These are phyloP conservation scores for Hypoxylon rubiginosum DNA, from an alignment of 2,329 filamentous ascomycete genomes.

Conservation along the genomic window DNA sequence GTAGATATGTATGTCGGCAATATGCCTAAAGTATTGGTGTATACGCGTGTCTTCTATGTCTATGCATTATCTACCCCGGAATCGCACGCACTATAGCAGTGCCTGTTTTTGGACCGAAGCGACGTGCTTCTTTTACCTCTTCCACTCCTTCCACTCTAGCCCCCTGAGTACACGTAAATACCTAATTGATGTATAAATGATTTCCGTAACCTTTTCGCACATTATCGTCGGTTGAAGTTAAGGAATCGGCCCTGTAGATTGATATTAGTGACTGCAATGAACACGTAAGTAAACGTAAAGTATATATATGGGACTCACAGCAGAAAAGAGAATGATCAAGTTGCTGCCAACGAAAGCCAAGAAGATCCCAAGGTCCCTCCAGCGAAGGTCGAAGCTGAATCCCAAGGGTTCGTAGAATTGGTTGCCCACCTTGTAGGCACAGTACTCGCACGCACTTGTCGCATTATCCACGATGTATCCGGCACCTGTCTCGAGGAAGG, in stretches of 20 bases:
- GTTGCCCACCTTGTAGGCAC: slow-evolving; percentile 83
- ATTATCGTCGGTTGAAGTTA: slow-evolving; percentile 66
- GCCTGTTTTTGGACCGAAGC: not conserved
- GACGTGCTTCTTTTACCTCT: not conserved
- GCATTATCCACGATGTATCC: slow-evolving; percentile 79
- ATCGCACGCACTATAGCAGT: not conserved
- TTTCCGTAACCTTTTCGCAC: slow-evolving; percentile 7
- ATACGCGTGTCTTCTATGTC: not conserved
- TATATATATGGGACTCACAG: slow-evolving; percentile 57
- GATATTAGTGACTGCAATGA: slow-evolving; percentile 33
- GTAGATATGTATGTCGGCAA: slow-evolving; percentile 2
- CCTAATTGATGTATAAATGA: slow-evolving; percentile 8
- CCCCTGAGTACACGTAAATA: not conserved
- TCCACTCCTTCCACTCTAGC: not conserved
- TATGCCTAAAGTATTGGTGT: not conserved
- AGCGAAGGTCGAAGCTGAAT: slow-evolving; percentile 76
- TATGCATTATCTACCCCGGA: not conserved
- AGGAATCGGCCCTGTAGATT: slow-evolving; percentile 61
- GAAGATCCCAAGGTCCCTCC: slow-evolving; percentile 87
- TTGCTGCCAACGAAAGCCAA: slow-evolving; percentile 83
- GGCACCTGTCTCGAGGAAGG: slow-evolving; percentile 77
- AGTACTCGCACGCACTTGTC: slow-evolving; percentile 81
- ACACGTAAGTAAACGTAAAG: not conserved
- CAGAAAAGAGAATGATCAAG: slow-evolving; percentile 70
- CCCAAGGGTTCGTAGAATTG: slow-evolving; percentile 80